Evolutionary conservation across 495 filamentous ascomycete species (phyloP).

Genomic region (Aspergillus campestris): DNA sequence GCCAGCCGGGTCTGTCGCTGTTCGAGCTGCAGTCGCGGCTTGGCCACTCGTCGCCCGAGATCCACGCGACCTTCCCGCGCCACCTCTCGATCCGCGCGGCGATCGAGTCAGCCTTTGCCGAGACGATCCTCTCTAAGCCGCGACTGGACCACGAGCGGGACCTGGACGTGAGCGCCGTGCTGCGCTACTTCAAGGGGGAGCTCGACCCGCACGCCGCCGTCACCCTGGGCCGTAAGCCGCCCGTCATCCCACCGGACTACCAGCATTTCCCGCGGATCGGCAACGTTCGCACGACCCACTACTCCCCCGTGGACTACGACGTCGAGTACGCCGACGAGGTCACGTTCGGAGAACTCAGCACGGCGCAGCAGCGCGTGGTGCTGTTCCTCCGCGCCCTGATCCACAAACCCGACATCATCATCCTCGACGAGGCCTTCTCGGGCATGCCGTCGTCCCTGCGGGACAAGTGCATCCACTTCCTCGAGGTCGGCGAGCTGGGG

Average conservation of each 20-base stretch:
- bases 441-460: slow-evolving; percentile 78
- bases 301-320: slow-evolving; percentile 16
- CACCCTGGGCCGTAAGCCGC: slow-evolving; percentile 3
- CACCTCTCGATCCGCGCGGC: slow-evolving; percentile 64
- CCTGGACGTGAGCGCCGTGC: slow-evolving; percentile 50
- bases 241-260: slow-evolving; percentile 3
- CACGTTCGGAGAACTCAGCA: slow-evolving; percentile 64
- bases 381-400: slow-evolving; percentile 81
- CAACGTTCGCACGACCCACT: neutral
- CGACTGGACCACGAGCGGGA: slow-evolving; percentile 46
- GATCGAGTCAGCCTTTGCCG: slow-evolving; percentile 79
- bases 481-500: slow-evolving; percentile 48
- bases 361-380: slow-evolving; percentile 71
- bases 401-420: slow-evolving; percentile 75
- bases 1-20: slow-evolving; percentile 68
- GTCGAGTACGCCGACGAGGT: slow-evolving; percentile 62
- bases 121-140: slow-evolving; percentile 70
- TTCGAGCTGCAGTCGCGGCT: slow-evolving; percentile 88
- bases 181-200: slow-evolving; percentile 68
- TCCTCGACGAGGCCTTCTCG: slow-evolving; percentile 89
- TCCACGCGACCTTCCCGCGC: slow-evolving; percentile 85
- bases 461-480: slow-evolving; percentile 73
- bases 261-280: slow-evolving; percentile 5
- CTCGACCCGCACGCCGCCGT: slow-evolving; percentile 45
- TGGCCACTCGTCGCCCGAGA: slow-evolving; percentile 87